A percentile compares a stretch with the other conserved stretches of the same genome.
Conservation (phyloP, 768 basidiomycete species). For the Podaxis sp. region DNA sequence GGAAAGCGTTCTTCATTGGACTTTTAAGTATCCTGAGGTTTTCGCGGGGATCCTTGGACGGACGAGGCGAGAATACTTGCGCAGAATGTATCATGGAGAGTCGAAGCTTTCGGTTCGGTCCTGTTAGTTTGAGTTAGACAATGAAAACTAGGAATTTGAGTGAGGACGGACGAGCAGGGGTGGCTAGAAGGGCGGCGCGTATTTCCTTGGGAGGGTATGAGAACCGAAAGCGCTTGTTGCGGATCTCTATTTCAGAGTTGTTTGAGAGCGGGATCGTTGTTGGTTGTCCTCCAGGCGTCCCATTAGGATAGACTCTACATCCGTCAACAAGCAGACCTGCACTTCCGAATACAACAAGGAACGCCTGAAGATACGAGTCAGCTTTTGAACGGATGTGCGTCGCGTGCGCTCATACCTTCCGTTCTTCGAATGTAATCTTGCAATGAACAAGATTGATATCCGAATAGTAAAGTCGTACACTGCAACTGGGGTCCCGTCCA, state of each 20-base stretch:
- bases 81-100: conserved; percentile 77
- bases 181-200: conserved; percentile 49
- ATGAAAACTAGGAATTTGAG: background rate
- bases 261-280: conserved; percentile 66
- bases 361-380: conserved; percentile 47
- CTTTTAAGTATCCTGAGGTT: conserved; percentile 66
- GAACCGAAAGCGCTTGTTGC: conserved; percentile 70
- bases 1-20: conserved; percentile 45
- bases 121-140: conserved; percentile 20
- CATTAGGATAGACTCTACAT: conserved; percentile 55
- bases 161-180: conserved; percentile 44
- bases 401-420: conserved; percentile 43
- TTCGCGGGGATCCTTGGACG: conserved; percentile 56
- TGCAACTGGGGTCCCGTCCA: conserved; percentile 63
- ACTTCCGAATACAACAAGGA: conserved; percentile 60
- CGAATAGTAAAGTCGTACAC: conserved; percentile 69
- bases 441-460: conserved; percentile 64
- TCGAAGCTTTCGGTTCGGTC: conserved; percentile 50
- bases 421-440: conserved; percentile 65
- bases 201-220: conserved; percentile 74
- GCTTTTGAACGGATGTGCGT: background rate
- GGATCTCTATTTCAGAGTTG: conserved; percentile 66
- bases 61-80: conserved; percentile 70
- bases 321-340: conserved; percentile 63
- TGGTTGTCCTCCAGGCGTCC: conserved; percentile 27